These are phyloP conservation scores for Eucalyptus microcorys DNA, from an alignment of 345 rosid genomes.

Conservation along the genomic window DNA sequence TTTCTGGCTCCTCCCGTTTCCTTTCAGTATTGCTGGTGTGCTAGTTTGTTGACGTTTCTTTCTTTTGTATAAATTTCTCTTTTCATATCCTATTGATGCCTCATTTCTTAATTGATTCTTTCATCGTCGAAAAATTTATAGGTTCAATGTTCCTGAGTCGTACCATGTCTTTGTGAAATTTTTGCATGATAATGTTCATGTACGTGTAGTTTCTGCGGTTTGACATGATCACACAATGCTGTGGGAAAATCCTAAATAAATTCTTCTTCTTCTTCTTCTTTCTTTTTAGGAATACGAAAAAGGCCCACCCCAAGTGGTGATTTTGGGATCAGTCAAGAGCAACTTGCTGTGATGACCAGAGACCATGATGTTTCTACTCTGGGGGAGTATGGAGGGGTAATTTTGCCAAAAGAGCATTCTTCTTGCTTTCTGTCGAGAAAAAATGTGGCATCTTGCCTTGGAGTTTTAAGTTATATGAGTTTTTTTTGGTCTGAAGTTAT, in stretches of 20 bases:
- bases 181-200: background rate
- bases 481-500: background rate
- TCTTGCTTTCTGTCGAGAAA: background rate
- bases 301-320: slow-evolving; percentile 24
- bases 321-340: slow-evolving; percentile 51
- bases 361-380: slow-evolving; percentile 51
- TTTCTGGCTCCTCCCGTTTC: background rate
- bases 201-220: fast-evolving
- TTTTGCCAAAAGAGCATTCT: background rate
- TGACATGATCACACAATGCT: background rate
- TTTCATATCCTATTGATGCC: background rate
- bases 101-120: fast-evolving
- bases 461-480: background rate
- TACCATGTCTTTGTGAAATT: background rate
- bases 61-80: background rate
- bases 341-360: slow-evolving; percentile 56
- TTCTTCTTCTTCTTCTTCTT: background rate
- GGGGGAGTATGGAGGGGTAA: slow-evolving; percentile 68
- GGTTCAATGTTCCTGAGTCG: background rate
- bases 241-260: background rate
- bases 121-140: background rate
- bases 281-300: slow-evolving; percentile 11
- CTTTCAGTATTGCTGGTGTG: fast-evolving
- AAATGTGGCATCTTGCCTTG: background rate
- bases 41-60: background rate